phyloP scores from a whole-genome alignment of 441 rosid genomes.

The Breynia disticha region DNA sequence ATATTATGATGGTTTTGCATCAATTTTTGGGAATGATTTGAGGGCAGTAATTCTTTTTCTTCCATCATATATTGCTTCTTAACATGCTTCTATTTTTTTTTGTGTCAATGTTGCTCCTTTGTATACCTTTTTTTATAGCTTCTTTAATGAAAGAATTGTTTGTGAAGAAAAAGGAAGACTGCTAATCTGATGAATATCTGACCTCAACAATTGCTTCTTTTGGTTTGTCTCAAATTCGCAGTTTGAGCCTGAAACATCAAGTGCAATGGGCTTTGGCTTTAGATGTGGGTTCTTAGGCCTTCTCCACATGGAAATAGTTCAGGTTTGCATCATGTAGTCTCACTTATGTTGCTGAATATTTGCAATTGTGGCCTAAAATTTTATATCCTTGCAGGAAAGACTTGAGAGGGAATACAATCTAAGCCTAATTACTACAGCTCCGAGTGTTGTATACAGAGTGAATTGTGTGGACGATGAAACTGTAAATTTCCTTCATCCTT shows the following conservation, averaged over 20 bases:
- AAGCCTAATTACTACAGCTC: constrained; percentile 95
- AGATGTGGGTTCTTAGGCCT: constrained; percentile 98
- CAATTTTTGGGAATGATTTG: too few species aligned
- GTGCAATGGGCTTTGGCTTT: constrained; percentile 99
- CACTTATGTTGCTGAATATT: constrained; percentile 3
- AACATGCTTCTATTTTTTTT: too few species aligned
- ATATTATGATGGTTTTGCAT: too few species aligned
- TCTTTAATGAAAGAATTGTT: too few species aligned
- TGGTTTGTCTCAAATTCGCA: constrained; percentile 25
- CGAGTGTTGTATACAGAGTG: constrained; percentile 96
- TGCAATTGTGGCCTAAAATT: constrained; percentile 8
- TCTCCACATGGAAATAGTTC: constrained; percentile 99
- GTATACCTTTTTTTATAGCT: too few species aligned
- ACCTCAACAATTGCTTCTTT: constrained; percentile 1
- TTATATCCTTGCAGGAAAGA: constrained; percentile 63
- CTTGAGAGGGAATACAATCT: constrained; percentile 96
- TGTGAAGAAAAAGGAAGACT: too few species aligned
- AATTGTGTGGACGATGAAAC: constrained; percentile 56
- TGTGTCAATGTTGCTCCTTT: too few species aligned
- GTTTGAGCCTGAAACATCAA: constrained; percentile 98
- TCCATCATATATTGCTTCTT: too few species aligned
- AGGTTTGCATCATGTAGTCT: constrained; percentile 37
- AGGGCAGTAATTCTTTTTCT: too few species aligned
- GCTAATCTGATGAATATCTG: too few species aligned
- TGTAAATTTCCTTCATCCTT: constrained; percentile 51